A percentile compares a stretch with the other conserved stretches of the same genome.
Conservation (phyloP, 352 stramenopile genomes). For the Pythium angustatum region DNA sequence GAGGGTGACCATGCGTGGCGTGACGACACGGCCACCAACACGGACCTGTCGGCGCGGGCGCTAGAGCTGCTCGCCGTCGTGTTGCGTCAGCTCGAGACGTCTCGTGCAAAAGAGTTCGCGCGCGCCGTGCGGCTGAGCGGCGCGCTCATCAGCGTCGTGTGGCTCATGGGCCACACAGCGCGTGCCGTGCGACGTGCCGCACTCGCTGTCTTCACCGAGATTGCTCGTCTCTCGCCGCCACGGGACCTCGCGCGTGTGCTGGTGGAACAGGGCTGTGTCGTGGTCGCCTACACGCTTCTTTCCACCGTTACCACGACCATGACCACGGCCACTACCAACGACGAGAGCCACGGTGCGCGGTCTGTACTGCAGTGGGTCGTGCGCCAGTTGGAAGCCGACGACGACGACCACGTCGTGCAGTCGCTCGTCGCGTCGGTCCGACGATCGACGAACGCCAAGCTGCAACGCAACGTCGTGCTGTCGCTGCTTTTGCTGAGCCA, state of each 20-base stretch:
- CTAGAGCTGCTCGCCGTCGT: slow-evolving; percentile 6
- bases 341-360: neutral
- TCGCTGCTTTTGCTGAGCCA: slow-evolving; percentile 43
- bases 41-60: neutral
- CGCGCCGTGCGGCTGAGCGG: slow-evolving; percentile 40
- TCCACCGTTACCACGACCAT: neutral
- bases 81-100: slow-evolving; percentile 22
- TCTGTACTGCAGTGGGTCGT: slow-evolving; percentile 33
- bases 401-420: slow-evolving; percentile 28
- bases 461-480: slow-evolving; percentile 49
- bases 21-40: neutral
- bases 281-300: slow-evolving; percentile 32
- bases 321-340: no score
- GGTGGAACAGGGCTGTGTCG: slow-evolving; percentile 51
- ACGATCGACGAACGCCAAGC: slow-evolving; percentile 39
- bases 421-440: slow-evolving; percentile 31
- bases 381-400: slow-evolving; percentile 26
- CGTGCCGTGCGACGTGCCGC: slow-evolving; percentile 26
- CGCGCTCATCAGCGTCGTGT: slow-evolving; percentile 42
- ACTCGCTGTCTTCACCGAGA: slow-evolving; percentile 19
- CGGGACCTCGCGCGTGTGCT: slow-evolving; percentile 40
- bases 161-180: slow-evolving; percentile 35
- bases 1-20: neutral
- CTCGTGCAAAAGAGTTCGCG: slow-evolving; percentile 9
- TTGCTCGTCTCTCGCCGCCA: slow-evolving; percentile 30